Percentiles rank a stretch among this genome's conserved stretches.
phyloP scores from a whole-genome alignment of 208 protist genomes.

The Acanthamoeba lugdunensis region DNA sequence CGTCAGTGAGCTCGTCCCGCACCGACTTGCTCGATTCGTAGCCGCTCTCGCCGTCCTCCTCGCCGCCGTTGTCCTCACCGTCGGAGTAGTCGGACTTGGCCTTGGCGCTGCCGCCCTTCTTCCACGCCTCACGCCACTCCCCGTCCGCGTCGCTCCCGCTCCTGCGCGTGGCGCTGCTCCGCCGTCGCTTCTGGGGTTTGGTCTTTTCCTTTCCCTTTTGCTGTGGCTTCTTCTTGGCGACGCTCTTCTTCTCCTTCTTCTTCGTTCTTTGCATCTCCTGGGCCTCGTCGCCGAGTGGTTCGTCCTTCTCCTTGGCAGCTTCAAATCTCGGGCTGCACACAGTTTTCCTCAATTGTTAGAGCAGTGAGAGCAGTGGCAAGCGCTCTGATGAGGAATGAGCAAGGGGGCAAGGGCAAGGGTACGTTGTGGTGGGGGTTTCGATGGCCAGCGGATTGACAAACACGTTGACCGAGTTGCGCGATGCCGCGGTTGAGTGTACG shows the following conservation, averaged over 20 bases:
- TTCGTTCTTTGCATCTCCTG: neutral
- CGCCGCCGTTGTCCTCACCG: neutral
- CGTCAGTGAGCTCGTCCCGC: neutral
- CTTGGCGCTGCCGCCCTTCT: neutral
- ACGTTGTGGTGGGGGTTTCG: neutral
- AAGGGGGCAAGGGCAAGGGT: neutral
- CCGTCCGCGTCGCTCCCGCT: constrained; percentile 8
- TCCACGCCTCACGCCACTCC: constrained; percentile 26
- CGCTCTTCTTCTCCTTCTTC: constrained; percentile 23
- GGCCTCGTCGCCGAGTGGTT: neutral
- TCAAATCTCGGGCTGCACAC: neutral
- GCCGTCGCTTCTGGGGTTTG: neutral
- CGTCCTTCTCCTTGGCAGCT: neutral
- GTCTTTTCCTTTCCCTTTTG: neutral
- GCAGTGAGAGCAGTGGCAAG: neutral
- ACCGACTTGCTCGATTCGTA: constrained; percentile 51
- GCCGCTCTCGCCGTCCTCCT: neutral
- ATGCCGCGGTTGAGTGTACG: neutral
- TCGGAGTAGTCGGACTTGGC: constrained; percentile 35
- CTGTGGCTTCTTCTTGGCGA: neutral
- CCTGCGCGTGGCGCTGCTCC: neutral
- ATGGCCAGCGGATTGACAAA: constrained; percentile 47
- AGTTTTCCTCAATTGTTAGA: too few species aligned
- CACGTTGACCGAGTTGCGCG: constrained; percentile 42
- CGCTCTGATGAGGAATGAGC: neutral